A percentile compares a stretch with the other conserved stretches of the same genome.
These are phyloP conservation scores for Candida sp. DNA, from an alignment of 1,139 yeast genomes.

Conservation along the genomic window DNA sequence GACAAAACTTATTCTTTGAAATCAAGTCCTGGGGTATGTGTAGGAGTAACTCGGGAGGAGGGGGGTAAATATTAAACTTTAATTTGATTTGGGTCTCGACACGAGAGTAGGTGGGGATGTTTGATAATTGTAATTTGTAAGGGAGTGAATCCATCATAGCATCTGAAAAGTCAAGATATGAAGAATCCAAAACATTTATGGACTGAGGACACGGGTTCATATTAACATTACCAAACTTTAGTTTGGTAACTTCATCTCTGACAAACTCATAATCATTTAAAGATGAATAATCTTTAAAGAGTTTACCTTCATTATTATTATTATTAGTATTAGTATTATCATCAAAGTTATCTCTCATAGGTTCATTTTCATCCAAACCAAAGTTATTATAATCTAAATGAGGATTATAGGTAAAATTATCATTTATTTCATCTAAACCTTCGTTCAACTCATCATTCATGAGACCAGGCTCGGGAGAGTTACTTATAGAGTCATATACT, in stretches of 20 bases:
- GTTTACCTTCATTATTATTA: background rate
- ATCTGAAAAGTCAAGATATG: conserved; percentile 36
- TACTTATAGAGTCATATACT: conserved; percentile 40
- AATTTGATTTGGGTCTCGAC: conserved; percentile 95
- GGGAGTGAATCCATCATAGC: conserved; percentile 46
- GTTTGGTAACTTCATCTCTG: conserved; percentile 49
- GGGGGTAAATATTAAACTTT: conserved; percentile 61
- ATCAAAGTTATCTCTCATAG: background rate
- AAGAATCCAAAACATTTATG: conserved; percentile 27
- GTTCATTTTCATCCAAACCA: background rate
- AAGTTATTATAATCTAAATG: background rate
- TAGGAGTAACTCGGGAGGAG: conserved; percentile 66
- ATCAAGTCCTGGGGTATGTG: conserved; percentile 86
- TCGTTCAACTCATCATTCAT: background rate
- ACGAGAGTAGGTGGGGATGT: conserved; percentile 76
- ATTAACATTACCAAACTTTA: conserved; percentile 52
- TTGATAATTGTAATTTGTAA: conserved; percentile 53
- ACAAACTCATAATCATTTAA: conserved; percentile 20
- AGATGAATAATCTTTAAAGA: background rate
- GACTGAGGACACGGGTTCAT: conserved; percentile 38
- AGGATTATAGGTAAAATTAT: background rate
- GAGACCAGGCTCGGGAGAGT: conserved; percentile 14
- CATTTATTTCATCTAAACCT: background rate
- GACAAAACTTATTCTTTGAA: conserved; percentile 78
- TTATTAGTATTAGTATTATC: background rate